Conservation (phyloP, 202 grass and related monocot genomes). For the Musa balbisiana region DNA sequence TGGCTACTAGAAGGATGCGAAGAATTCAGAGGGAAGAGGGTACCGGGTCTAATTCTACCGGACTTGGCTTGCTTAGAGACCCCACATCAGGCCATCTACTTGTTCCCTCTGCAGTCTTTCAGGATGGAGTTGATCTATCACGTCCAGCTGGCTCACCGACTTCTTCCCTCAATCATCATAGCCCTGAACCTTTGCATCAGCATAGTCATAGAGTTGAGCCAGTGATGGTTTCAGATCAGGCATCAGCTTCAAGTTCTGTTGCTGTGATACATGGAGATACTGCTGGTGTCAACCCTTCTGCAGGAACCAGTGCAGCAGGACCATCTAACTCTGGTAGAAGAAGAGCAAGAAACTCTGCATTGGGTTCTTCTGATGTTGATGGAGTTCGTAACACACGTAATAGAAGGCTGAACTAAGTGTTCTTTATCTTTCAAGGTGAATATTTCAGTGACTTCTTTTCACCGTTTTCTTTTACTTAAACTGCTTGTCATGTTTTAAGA, state of each 20-base stretch:
- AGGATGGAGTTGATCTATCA: not conserved
- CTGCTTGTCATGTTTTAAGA: not conserved
- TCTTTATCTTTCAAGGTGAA: not conserved
- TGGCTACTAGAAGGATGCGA: conserved; percentile 1
- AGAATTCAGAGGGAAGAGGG: conserved; percentile 14
- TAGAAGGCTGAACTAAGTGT: not conserved
- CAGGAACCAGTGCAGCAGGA: conserved; percentile 22
- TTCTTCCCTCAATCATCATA: conserved; percentile 4
- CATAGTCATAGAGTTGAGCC: conserved; percentile 17
- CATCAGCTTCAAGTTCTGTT: conserved; percentile 39
- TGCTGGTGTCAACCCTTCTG: not conserved
- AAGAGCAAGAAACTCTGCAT: conserved; percentile 27
- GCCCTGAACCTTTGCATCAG: not conserved
- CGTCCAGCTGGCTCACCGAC: conserved; percentile 12
- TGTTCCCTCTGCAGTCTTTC: not conserved
- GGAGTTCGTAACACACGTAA: not conserved
- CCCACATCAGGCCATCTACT: not conserved
- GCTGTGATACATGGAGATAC: conserved; percentile 23
- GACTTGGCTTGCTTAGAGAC: not conserved
- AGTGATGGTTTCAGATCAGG: conserved; percentile 33
- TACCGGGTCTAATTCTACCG: conserved; percentile 3
- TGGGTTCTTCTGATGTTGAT: not conserved
- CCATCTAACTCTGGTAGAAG: conserved; percentile 12
- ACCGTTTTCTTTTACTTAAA: not conserved
- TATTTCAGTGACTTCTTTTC: not conserved